These are phyloP conservation scores for Kurtzmaniella quercitrusa DNA, from an alignment of 1,139 yeast genomes.

Conservation along the genomic window DNA sequence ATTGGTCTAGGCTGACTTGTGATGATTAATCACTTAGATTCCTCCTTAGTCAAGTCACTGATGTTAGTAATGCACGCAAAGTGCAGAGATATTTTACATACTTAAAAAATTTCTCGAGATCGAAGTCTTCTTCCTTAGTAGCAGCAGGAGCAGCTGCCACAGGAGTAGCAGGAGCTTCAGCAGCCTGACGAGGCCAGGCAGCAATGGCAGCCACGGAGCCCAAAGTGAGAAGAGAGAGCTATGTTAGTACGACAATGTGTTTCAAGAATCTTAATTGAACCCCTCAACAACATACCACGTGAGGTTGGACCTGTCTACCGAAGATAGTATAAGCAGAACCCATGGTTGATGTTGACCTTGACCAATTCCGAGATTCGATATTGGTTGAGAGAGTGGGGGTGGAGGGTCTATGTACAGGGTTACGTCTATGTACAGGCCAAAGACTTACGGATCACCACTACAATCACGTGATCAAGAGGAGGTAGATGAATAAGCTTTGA, in stretches of 20 bases:
- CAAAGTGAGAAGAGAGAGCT: slow-evolving; percentile 45
- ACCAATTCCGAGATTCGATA: slow-evolving; percentile 3
- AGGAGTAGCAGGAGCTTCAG: slow-evolving; percentile 20
- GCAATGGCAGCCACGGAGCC: slow-evolving; percentile 43
- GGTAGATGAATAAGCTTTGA: neutral
- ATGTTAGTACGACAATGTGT: neutral
- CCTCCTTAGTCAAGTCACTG: slow-evolving; percentile 43
- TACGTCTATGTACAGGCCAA: neutral
- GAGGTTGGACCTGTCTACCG: slow-evolving; percentile 64
- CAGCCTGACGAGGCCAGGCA: slow-evolving; percentile 36
- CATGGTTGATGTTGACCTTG: slow-evolving; percentile 28
- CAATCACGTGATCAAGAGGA: neutral
- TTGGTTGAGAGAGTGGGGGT: neutral
- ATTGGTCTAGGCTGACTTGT: no score
- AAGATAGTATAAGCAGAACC: slow-evolving; percentile 60
- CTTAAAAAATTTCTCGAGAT: slow-evolving; percentile 58
- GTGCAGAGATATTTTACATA: slow-evolving; percentile 25
- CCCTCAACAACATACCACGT: slow-evolving; percentile 46
- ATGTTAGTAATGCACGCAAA: slow-evolving; percentile 21
- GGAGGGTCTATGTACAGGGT: neutral
- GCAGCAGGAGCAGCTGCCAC: slow-evolving; percentile 25
- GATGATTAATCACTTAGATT: slow-evolving; percentile 23
- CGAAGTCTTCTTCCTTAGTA: slow-evolving; percentile 50
- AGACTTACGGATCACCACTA: no score
- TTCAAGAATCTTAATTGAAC: neutral